A percentile compares a stretch with the other conserved stretches of the same genome.
phyloP scores from a whole-genome alignment of 345 rosid species.

The Melastoma malabathricum region DNA sequence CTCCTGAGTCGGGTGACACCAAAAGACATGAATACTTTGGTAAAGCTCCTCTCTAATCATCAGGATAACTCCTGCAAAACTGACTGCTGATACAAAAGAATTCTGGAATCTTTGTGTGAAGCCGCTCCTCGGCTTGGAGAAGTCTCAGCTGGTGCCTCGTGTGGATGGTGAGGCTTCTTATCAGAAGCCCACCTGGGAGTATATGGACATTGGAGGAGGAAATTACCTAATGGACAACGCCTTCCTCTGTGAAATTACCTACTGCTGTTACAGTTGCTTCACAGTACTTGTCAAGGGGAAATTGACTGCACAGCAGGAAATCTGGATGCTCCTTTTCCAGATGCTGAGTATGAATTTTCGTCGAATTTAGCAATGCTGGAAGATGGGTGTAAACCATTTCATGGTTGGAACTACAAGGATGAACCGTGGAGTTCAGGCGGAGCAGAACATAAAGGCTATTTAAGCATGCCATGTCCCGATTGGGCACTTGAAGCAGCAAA shows the following conservation, averaged over 20 bases:
- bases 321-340: constrained; percentile 8
- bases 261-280: constrained; percentile 11
- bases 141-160: constrained; percentile 15
- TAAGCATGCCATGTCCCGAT: constrained; percentile 14
- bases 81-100: constrained; percentile 19
- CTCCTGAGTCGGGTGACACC: constrained; percentile 44
- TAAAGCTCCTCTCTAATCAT: constrained; percentile 19
- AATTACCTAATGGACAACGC: constrained; percentile 13
- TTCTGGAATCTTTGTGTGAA: constrained; percentile 13
- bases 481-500: too few species aligned
- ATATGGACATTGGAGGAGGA: constrained; percentile 18
- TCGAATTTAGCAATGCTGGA: constrained; percentile 17
- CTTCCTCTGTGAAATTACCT: constrained; percentile 20
- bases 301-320: constrained; percentile 8
- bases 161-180: constrained; percentile 17
- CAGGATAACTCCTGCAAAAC: constrained; percentile 5
- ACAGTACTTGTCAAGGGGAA: constrained; percentile 18
- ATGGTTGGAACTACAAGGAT: constrained; percentile 14
- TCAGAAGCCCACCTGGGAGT: constrained; percentile 16
- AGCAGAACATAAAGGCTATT: constrained; percentile 9
- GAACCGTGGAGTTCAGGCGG: constrained; percentile 6
- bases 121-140: constrained; percentile 12
- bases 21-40: constrained; percentile 23
- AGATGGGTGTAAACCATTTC: constrained; percentile 15
- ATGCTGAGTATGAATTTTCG: constrained; percentile 11